These are phyloP conservation scores for Boletus pseudopeckii DNA, from an alignment of 768 basidiomycete species.

Conservation along the genomic window DNA sequence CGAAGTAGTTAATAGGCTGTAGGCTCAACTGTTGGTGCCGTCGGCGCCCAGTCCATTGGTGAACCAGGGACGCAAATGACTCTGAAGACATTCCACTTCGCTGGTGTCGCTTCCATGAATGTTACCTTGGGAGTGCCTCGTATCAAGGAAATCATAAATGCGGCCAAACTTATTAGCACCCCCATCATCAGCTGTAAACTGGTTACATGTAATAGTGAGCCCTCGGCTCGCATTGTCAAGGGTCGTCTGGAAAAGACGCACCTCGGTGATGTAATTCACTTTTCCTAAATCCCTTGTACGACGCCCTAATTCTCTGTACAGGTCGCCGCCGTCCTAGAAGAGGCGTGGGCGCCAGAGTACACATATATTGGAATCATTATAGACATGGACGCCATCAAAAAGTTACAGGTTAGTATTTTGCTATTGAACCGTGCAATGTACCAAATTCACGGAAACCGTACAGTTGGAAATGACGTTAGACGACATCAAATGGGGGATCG, in stretches of 20 bases:
- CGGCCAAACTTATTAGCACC: conserved; percentile 94
- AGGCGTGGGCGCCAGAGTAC: conserved; percentile 91
- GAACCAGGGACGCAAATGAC: conserved; percentile 99
- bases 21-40: conserved; percentile 98
- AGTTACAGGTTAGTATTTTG: conserved; percentile 65
- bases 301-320: conserved; percentile 28
- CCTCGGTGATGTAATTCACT: conserved; percentile 74
- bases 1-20: neutral
- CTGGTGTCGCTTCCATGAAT: conserved; percentile 99
- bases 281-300: neutral
- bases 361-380: conserved; percentile 93
- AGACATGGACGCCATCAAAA: conserved; percentile 82
- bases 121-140: conserved; percentile 99
- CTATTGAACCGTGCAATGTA: neutral
- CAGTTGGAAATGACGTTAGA: conserved; percentile 92
- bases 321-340: conserved; percentile 91
- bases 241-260: conserved; percentile 93
- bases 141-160: conserved; percentile 99
- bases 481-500: conserved; percentile 90
- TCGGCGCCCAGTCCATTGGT: conserved; percentile 98
- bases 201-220: conserved; percentile 78
- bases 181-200: conserved; percentile 98
- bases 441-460: neutral
- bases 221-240: conserved; percentile 97
- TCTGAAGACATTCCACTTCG: conserved; percentile 99